Evolutionary conservation across 2,329 filamentous ascomycete species (phyloP), one percentile per base, ranked within the genome.

Genomic region (Talaromyces funiculosus): DNA sequence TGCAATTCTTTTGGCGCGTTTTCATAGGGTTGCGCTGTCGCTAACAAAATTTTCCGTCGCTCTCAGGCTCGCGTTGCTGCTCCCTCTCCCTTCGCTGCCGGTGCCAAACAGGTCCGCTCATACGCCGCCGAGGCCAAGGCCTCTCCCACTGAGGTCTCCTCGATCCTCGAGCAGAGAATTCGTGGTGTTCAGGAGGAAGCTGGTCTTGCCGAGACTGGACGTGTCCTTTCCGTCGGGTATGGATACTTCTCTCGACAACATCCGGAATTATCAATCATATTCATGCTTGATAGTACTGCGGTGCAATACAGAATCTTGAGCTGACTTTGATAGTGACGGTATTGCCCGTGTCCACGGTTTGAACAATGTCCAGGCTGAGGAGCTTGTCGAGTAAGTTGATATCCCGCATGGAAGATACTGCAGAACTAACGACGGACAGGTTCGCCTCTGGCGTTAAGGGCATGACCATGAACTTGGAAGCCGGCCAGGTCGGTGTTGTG

Each of bases 391-490:
- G 92, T 97, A 91, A 75, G 92, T 89, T 65, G 54, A 51, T 61
- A 64, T 61, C 57, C 59, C 63, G 65, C 61, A 61, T 60, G 31
- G 7, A 18, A 38, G 20, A 18, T n/a, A 10, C 24, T n/a, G 3
- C 20, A 2, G n/a, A 49, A 53, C 35, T 54, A 40, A 54, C 31
- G 62, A 26, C 22, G 16, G 69, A 53, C 12, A 97, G 92, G 86
- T 99, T 99, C 85, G 91, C 94, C 75, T 99, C 94, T 69, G 94
- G 94, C 81, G 94, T 97, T 82, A 97, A 97, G 89, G 94, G 94
- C 81, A 99, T 99, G 94, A 97, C 93, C 90, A 97, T 99, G 93
- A 99, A 99, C 90, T 88, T 99, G 82, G 94, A 99, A 85, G 94
- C 94, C 81, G 94, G 94, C 80, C 94, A 97, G 83, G 94, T 99